phyloP scores from a whole-genome alignment of 176 grass and related monocot species.

The Microstegium vimineum region DNA sequence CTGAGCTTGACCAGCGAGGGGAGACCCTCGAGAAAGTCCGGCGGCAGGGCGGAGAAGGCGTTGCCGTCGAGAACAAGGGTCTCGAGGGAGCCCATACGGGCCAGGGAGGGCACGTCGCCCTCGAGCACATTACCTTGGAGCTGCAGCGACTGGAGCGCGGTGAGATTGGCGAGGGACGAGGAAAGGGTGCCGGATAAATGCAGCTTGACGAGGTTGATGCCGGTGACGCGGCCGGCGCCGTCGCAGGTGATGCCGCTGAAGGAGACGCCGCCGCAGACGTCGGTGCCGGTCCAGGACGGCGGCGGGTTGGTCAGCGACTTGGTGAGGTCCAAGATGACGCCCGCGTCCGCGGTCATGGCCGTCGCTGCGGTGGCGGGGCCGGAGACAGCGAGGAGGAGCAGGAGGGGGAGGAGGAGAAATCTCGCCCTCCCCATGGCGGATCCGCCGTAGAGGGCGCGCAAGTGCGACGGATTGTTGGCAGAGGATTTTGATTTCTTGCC shows the following conservation, averaged over 20 bases:
- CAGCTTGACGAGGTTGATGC: slow-evolving; percentile 48
- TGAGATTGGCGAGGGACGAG: slow-evolving; percentile 48
- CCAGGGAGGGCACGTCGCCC: slow-evolving; percentile 52
- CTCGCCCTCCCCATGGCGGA: slow-evolving; percentile 52
- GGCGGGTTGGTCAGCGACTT: slow-evolving; percentile 43
- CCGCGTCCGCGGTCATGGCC: slow-evolving; percentile 43
- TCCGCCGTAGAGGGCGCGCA: background rate
- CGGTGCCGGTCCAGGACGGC: slow-evolving; percentile 34
- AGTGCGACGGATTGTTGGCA: slow-evolving; percentile 9
- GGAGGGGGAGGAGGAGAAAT: slow-evolving; percentile 10
- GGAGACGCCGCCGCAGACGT: slow-evolving; percentile 32
- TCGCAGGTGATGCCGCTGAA: slow-evolving; percentile 48
- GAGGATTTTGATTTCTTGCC: slow-evolving; percentile 12
- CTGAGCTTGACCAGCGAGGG: slow-evolving; percentile 36
- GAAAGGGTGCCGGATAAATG: slow-evolving; percentile 48
- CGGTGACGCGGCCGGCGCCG: slow-evolving; percentile 46
- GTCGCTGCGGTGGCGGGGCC: background rate
- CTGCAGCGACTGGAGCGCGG: slow-evolving; percentile 47
- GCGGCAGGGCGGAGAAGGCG: slow-evolving; percentile 46
- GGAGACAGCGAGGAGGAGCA: background rate
- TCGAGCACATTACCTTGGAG: slow-evolving; percentile 58
- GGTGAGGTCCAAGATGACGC: slow-evolving; percentile 53
- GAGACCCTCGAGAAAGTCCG: slow-evolving; percentile 55
- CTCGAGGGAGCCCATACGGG: slow-evolving; percentile 37
- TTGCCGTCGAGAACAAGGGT: slow-evolving; percentile 55